phyloP scores from a whole-genome alignment of 257 asterid species.

The Galeopsis tetrahit region DNA sequence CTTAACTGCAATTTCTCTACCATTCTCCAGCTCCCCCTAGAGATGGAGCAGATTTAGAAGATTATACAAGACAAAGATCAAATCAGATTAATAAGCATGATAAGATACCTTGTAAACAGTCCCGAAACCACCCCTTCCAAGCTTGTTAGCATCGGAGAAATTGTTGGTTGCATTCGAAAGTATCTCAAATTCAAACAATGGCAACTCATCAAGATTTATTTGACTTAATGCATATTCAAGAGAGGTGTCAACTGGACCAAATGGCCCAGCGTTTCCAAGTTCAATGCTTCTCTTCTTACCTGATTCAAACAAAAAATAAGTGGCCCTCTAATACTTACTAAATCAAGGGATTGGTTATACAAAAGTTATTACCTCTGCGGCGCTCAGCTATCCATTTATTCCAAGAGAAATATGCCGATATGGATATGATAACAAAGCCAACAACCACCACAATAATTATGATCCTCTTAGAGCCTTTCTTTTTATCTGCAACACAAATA shows the following conservation, averaged over 20 bases:
- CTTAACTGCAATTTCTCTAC: constrained; percentile 45
- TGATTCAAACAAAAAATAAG: constrained; percentile 34
- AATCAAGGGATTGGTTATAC: not conserved
- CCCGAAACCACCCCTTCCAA: constrained; percentile 58
- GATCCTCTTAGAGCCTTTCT: constrained; percentile 33
- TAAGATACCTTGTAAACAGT: constrained; percentile 40
- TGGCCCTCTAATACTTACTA: not conserved
- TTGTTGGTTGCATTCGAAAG: constrained; percentile 44
- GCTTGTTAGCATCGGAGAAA: constrained; percentile 40
- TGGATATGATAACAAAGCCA: constrained; percentile 27
- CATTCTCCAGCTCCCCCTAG: constrained; percentile 44
- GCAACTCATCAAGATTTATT: constrained; percentile 43
- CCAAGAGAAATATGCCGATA: constrained; percentile 42
- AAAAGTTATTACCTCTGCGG: constrained; percentile 47
- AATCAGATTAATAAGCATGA: not conserved
- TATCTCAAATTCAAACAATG: constrained; percentile 37
- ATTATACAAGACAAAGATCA: not conserved
- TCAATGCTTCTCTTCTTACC: constrained; percentile 29
- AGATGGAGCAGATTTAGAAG: not conserved
- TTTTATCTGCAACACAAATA: constrained; percentile 37
- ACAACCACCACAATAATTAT: constrained; percentile 35
- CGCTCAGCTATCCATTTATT: constrained; percentile 39
- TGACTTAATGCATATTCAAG: constrained; percentile 34
- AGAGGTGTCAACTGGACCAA: constrained; percentile 25
- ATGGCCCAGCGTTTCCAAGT: constrained; percentile 19